A percentile compares a stretch with the other conserved stretches of the same genome.
Conservation (phyloP, 495 filamentous ascomycete genomes). For the Lentithecium fluviatile region DNA sequence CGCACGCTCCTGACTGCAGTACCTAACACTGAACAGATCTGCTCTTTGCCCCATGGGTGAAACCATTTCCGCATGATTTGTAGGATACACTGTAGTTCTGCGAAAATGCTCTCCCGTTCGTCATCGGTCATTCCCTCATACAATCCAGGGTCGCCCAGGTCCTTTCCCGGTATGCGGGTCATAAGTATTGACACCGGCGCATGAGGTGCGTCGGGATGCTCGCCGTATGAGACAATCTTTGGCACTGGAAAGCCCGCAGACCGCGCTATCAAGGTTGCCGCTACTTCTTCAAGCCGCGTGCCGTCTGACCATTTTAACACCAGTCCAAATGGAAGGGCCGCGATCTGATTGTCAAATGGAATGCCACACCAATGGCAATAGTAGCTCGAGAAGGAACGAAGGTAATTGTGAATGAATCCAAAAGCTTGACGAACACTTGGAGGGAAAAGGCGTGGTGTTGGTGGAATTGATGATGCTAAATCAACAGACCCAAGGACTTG, state of each 20-base stretch:
- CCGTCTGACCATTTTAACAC: conserved; percentile 47
- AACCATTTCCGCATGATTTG: conserved; percentile 19
- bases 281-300: conserved; percentile 46
- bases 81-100: conserved; percentile 18
- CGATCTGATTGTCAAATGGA: conserved; percentile 40
- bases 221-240: conserved; percentile 46
- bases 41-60: conserved; percentile 2
- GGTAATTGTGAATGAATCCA: not conserved
- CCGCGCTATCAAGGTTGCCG: conserved; percentile 44
- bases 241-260: conserved; percentile 46
- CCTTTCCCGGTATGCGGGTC: conserved; percentile 41
- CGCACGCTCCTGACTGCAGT: conserved; percentile 19
- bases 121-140: conserved; percentile 36
- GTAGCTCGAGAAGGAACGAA: conserved; percentile 34
- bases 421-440: conserved; percentile 27
- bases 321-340: conserved; percentile 40
- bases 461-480: conserved; percentile 31
- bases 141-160: conserved; percentile 34
- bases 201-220: conserved; percentile 43
- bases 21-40: conserved; percentile 20
- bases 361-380: conserved; percentile 40
- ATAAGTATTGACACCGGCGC: conserved; percentile 44
- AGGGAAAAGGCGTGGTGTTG: conserved; percentile 28
- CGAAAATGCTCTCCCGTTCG: conserved; percentile 17
- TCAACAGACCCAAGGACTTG: conserved; percentile 5